These are phyloP conservation scores for Grigorovia yakushimaensis DNA, from an alignment of 805 yeast genomes.

Conservation along the genomic window DNA sequence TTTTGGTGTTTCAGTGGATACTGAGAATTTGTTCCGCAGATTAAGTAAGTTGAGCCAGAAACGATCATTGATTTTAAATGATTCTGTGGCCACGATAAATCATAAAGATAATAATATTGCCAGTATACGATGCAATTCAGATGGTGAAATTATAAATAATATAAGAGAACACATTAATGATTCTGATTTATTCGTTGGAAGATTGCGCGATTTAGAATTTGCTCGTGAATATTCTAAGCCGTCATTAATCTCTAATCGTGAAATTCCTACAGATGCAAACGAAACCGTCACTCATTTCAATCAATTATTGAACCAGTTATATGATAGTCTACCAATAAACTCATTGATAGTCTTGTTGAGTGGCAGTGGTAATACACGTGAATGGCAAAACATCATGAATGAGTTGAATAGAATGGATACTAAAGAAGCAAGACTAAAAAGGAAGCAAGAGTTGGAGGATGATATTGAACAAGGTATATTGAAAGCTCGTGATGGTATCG, in stretches of 20 bases:
- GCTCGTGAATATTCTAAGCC: slow-evolving; percentile 29
- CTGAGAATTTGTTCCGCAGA: slow-evolving; percentile 35
- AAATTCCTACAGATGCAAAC: not conserved
- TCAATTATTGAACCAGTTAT: slow-evolving; percentile 38
- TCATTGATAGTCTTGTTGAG: slow-evolving; percentile 53
- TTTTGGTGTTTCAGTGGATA: slow-evolving; percentile 46
- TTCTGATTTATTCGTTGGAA: slow-evolving; percentile 43
- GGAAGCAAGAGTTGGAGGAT: slow-evolving; percentile 36
- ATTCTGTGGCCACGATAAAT: slow-evolving; percentile 24
- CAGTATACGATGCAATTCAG: slow-evolving; percentile 40
- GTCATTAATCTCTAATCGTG: slow-evolving; percentile 3
- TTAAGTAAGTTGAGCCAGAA: slow-evolving; percentile 25
- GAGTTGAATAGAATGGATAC: slow-evolving; percentile 35
- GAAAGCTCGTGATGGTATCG: slow-evolving; percentile 51
- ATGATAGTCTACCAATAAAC: slow-evolving; percentile 43
- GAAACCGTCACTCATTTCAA: slow-evolving; percentile 30
- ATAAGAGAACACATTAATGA: slow-evolving; percentile 30
- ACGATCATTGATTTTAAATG: slow-evolving; percentile 27
- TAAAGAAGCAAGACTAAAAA: slow-evolving; percentile 31
- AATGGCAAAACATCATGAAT: slow-evolving; percentile 30
- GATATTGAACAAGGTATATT: slow-evolving; percentile 38
- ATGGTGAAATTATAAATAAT: slow-evolving; percentile 46
- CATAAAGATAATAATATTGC: not conserved
- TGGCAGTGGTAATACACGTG: slow-evolving; percentile 52
- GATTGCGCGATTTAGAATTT: slow-evolving; percentile 50